Base-by-base conservation (phyloP, 1,284 basidiomycete species). In the Tilletia caries region DNA sequence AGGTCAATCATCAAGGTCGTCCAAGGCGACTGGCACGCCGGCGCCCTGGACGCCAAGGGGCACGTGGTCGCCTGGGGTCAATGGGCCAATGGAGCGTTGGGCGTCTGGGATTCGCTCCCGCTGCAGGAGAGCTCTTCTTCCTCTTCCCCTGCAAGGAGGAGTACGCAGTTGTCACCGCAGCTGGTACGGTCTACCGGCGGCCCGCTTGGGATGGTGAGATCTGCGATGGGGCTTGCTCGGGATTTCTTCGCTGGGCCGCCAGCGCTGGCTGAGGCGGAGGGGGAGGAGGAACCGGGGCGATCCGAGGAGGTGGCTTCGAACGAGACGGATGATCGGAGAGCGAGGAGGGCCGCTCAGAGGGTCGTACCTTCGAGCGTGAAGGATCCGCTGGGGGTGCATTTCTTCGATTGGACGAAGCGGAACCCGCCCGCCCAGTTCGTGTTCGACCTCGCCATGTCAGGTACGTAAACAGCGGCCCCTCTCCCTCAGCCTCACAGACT, bases 1-100 rank as follows among this genome's bases (percentile, higher is more conserved):
- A 87, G 86, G 71, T 86, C 86, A 48, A 87, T 95, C 68, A 93
- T 95, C 73, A 91, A 91, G 68, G 89, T 94, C 68, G 89, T 90
- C 10, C 86, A 93, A 62, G 94, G 94, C 3, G 93, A 96, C 83
- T 95, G 93, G 83, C 93, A 96, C 85, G 89, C 86, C 77, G 91
- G 89, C 32, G 93, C 94, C 0, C 86, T 96, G 72, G 93, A 92
- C 0, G 86, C 88, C 50, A 83, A 86, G 32, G 94, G 93, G 15
- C 88, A 89, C 75, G 86, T 95, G 29, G 85, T 91, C 50, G 91
- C 92, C 5, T 97, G 93, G 93, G 94, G 94, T 18, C 78, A 85
- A 50, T 92, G 89, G 82, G 89, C 89, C 25, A 83, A 85, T 37
- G 93, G 93, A 27, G 92, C 92, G 2, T 85, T 95, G 46, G 93